Evolutionary conservation across 495 filamentous ascomycete species (phyloP).

Genomic region (Xylaria acuta): DNA sequence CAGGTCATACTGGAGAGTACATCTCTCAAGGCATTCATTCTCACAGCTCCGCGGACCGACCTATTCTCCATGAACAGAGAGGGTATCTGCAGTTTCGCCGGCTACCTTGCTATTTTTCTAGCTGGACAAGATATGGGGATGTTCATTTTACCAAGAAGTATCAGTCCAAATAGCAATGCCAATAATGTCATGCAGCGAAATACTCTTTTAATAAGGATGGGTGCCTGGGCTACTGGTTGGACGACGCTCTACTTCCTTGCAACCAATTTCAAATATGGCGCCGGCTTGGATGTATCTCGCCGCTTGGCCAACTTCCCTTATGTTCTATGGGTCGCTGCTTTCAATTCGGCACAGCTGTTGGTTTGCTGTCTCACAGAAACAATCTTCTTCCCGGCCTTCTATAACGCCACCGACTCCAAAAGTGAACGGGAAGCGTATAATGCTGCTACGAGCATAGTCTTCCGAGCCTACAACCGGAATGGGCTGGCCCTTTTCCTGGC

Average conservation of each 20-base stretch:
- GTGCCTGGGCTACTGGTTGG: constrained; percentile 69
- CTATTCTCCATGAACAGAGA: constrained; percentile 90
- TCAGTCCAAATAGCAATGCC: constrained; percentile 45
- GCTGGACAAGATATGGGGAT: constrained; percentile 84
- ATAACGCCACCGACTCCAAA: constrained; percentile 58
- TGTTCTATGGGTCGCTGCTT: constrained; percentile 86
- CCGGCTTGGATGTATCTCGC: constrained; percentile 78
- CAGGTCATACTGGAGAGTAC: constrained; percentile 79
- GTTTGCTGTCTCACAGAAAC: constrained; percentile 79
- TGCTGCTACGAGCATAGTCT: constrained; percentile 73
- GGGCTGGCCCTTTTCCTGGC: constrained; percentile 86
- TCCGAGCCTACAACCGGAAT: constrained; percentile 86
- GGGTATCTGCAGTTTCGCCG: constrained; percentile 89
- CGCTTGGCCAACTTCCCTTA: constrained; percentile 94
- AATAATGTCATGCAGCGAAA: constrained; percentile 49
- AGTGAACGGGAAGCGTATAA: constrained; percentile 65
- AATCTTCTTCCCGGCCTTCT: constrained; percentile 73
- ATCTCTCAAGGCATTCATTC: constrained; percentile 78
- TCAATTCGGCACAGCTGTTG: constrained; percentile 81
- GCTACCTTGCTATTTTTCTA: constrained; percentile 94
- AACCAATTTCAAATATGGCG: constrained; percentile 71
- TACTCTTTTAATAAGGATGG: constrained; percentile 65
- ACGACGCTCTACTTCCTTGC: constrained; percentile 67
- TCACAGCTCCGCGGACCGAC: constrained; percentile 78
- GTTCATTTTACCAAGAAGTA: constrained; percentile 71